Base-by-base conservation (phyloP, 305 asterid genomes). In the Lippia alba region DNA sequence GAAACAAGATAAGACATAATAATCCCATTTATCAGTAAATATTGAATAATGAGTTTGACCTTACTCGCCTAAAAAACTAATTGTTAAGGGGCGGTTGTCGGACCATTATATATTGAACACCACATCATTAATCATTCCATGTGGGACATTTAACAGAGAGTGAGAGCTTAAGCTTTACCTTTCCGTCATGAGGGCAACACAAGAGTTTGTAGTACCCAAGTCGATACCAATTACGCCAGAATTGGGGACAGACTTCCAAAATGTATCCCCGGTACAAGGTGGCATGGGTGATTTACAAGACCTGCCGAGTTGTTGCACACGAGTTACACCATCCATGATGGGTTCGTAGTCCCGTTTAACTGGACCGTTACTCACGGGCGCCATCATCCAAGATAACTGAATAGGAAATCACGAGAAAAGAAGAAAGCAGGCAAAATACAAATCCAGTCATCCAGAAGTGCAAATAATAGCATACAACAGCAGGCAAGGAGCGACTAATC, bases 141-240 rank as follows among this genome's bases (percentile, higher is more conserved):
- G n/a, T n/a, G n/a, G n/a, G n/a, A n/a, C n/a, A n/a, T n/a, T n/a
- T n/a, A n/a, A n/a, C n/a, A n/a, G n/a, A n/a, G n/a, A n/a, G n/a
- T n/a, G n/a, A n/a, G n/a, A n/a, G n/a, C n/a, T n/a, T n/a, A n/a
- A n/a, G 11, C 8, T 2, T 44, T 49, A 91, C 99, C 97, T 91
- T 89, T 57, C 99, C 99, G 80, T 94, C 99, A 91, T 91, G 50
- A 94, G 84, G 8, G 99, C 64, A n/a, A 94, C 97, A 77, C 99
- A 94, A 2, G 99, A 94, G 78, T 94, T 94, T 10, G 97, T 89
- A 33, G 99, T 94, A 48, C 97, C 99, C 88, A 94, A 80, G 66
- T 94, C 99, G 44, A 94, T 91, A 36, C 99, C 97, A 53, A 94
- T 94, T 6, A 94, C 92, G 46, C 91, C 97, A 74, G 3, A 19